A percentile compares a stretch with the other conserved stretches of the same genome.
phyloP scores from a whole-genome alignment of 495 filamentous ascomycete genomes.

The Aspergillus biplanus region DNA sequence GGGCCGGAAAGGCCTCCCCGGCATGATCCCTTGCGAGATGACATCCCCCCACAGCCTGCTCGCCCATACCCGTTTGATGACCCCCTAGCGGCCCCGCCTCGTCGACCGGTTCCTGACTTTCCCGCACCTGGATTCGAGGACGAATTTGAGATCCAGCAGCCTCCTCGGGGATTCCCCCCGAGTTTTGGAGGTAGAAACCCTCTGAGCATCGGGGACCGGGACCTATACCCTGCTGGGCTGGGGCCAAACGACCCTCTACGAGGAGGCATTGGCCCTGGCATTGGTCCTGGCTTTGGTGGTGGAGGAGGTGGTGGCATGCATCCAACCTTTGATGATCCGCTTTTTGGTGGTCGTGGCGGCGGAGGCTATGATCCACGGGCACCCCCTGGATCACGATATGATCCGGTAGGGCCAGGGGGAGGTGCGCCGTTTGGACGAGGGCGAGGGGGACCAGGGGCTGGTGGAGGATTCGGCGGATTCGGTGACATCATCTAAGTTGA shows the following conservation, averaged over 20 bases:
- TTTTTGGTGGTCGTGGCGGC: slow-evolving; percentile 70
- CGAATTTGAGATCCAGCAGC: slow-evolving; percentile 81
- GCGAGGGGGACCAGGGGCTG: slow-evolving; percentile 42
- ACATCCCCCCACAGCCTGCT: slow-evolving; percentile 57
- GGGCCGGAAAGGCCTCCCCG: slow-evolving; percentile 30
- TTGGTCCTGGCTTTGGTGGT: slow-evolving; percentile 57
- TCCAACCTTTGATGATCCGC: slow-evolving; percentile 89
- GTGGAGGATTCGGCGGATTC: slow-evolving; percentile 62
- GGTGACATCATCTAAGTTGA: slow-evolving; percentile 67
- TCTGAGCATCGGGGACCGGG: slow-evolving; percentile 75
- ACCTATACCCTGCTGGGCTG: slow-evolving; percentile 85
- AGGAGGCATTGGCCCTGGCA: slow-evolving; percentile 61
- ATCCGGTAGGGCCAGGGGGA: slow-evolving; percentile 78
- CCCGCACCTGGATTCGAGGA: slow-evolving; percentile 91
- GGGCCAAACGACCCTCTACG: slow-evolving; percentile 83
- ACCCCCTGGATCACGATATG: slow-evolving; percentile 68
- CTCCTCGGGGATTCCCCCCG: slow-evolving; percentile 55
- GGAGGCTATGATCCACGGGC: slow-evolving; percentile 49
- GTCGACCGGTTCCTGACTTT: slow-evolving; percentile 73
- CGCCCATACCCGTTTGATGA: slow-evolving; percentile 70
- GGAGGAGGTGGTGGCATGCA: slow-evolving; percentile 82
- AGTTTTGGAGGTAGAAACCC: slow-evolving; percentile 56
- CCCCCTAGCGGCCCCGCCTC: slow-evolving; percentile 64
- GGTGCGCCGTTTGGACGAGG: slow-evolving; percentile 54
- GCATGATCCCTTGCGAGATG: slow-evolving; percentile 57